Evolutionary conservation across 1,284 basidiomycete species (phyloP), one percentile per base, ranked within the genome.

Genomic region (Pisolithus thermaeus): DNA sequence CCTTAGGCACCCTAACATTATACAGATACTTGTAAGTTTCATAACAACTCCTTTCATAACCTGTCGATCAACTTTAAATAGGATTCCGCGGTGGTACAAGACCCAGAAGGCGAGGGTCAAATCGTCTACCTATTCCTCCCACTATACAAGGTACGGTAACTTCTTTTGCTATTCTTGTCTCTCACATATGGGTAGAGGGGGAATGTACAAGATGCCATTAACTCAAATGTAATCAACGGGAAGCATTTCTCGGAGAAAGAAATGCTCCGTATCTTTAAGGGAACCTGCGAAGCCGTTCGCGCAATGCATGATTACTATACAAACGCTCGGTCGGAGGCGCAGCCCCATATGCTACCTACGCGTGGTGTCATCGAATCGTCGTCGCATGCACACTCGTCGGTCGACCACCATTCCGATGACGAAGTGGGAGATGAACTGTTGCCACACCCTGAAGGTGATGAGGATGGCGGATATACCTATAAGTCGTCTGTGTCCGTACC

Each of bases 131-230:
- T 93, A 25, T 96, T 97, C 73, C 73, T 97, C 14, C 93, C 94
- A 1, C 76, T 92, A 41, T 96, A 93, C 73, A 87, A 89, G 74
- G 88, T 83, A 52, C 43, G 64, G 30, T 4, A 37, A 35, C 23
- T 27, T 44, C 50, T 52, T 27, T 46, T 40, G 12, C 8, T 39
- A 12, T 7, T 20, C 42, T 32, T 32, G 41, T 44, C 52, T 49
- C 52, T 56, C 54, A 62, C 55, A 56, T 37, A 9, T 20, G 30
- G 48, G 25, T 57, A 92, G 87, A 79, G 84, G 51, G 92, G 92
- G 35, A 97, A 97, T 65, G 77, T 99, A 16, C 97, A 99, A 78
- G 94, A 99, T 65, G 85, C 85, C 38, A 97, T 99, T 61, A 92
- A 92, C 58, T 77, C 84, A 30, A 87, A 96, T 62, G 80, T 89